Percentiles rank a stretch among this genome's conserved stretches.
These are phyloP conservation scores for Emericellopsis cladophorae DNA, from an alignment of 2,329 filamentous ascomycete species.

Conservation along the genomic window DNA sequence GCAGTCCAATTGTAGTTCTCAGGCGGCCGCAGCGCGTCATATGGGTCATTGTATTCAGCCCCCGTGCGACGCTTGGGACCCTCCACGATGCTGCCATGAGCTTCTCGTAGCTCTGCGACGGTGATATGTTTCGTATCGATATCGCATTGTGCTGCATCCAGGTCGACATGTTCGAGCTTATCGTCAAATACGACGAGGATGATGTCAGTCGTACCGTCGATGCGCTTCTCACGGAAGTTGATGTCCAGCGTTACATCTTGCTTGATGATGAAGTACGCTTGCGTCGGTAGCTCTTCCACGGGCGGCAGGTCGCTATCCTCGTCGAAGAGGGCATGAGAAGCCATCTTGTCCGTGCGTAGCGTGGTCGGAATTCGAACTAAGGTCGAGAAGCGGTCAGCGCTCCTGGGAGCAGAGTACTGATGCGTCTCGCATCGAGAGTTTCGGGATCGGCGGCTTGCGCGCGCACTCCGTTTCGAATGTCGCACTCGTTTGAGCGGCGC, in stretches of 20 bases:
- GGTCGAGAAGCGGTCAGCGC: no score
- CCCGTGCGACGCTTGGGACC: constrained; percentile 25
- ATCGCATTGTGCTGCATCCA: constrained; percentile 51
- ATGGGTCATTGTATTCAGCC: constrained; percentile 48
- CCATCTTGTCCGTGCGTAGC: no score
- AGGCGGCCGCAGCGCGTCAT: constrained; percentile 50
- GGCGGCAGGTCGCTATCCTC: constrained; percentile 18
- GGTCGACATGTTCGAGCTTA: constrained; percentile 42
- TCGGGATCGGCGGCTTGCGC: no score
- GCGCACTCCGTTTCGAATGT: no score
- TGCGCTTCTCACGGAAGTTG: constrained; percentile 62
- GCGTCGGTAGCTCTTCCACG: constrained; percentile 20
- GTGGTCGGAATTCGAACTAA: no score
- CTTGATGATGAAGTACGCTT: constrained; percentile 49
- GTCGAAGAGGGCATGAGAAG: constrained; percentile 14
- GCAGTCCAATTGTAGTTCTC: constrained; percentile 49
- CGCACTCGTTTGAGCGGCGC: no score
- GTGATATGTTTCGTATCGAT: constrained; percentile 42
- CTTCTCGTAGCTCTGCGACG: constrained; percentile 27
- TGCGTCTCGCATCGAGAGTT: no score
- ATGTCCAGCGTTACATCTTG: constrained; percentile 86
- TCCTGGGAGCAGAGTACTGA: no score
- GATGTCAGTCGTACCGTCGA: constrained; percentile 73
- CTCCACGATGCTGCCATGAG: constrained; percentile 19
- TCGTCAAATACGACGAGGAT: constrained; percentile 55